Conservation (phyloP, 805 yeast genomes). For the Tetrapisispora namnaoensis region DNA sequence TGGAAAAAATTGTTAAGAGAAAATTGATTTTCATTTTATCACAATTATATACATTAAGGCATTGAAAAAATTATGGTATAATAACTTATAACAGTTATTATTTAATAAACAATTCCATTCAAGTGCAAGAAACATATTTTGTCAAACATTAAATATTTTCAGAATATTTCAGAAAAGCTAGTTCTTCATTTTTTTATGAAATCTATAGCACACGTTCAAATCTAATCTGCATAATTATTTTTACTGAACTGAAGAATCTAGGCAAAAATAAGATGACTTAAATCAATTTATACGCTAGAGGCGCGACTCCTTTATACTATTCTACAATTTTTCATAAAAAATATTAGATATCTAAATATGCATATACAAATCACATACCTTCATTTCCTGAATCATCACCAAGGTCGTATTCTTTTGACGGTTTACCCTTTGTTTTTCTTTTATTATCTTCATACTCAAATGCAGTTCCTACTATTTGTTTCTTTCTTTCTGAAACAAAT, state of each 20-base stretch:
- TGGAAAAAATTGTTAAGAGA: no score
- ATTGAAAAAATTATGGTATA: no score
- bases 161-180: background rate
- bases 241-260: background rate
- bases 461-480: slow-evolving; percentile 78
- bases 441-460: slow-evolving; percentile 39
- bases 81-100: no score
- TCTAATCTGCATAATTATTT: background rate
- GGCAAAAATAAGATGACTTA: background rate
- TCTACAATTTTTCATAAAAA: background rate
- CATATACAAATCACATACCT: background rate
- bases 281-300: background rate
- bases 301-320: background rate
- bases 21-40: no score
- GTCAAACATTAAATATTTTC: background rate
- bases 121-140: background rate
- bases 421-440: slow-evolving; percentile 8
- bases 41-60: background rate
- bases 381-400: slow-evolving; percentile 2
- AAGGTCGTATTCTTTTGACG: slow-evolving; percentile 5
- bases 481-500: slow-evolving; percentile 63
- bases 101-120: background rate
- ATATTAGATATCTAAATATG: background rate
- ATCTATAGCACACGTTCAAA: background rate
- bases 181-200: background rate